Evolutionary conservation across 73 alveolate species (phyloP), one percentile per base, ranked within the genome.

Genomic region (Paramecium caudatum): DNA sequence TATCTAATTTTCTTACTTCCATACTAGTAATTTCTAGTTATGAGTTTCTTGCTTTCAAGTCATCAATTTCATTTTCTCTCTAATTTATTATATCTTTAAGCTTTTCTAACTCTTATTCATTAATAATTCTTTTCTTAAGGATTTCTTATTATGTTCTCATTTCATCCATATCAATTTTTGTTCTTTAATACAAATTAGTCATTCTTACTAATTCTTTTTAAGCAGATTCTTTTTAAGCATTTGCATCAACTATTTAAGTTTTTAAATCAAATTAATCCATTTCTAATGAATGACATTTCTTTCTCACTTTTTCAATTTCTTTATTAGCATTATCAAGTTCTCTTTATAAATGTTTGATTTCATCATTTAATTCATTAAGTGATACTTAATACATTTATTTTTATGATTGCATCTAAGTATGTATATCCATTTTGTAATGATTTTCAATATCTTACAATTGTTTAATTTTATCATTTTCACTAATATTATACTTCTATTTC

Each of bases 11-110:
- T 21, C 68, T 16, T 5, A 74, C 65, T 39, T 74, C 88, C 3
- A 74, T 15, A 41, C 88, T 37, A 9, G 43, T 36, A 34, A 36
- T 74, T 74, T 74, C 88, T 74, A 74, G 21, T 74, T 74, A 74
- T 21, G 69, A 12, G 30, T 74, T 74, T 74, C 88, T 74, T 5
- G 15, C 8, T 19, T 74, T 74, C 32, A 74, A 74, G 21, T 74
- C 88, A 74, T 74, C 88, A 15, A 74, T 74, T 45, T 74, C 88
- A 74, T 41, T 74, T 41, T 74, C 88, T 41, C 88, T 37, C 15
- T 3, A 13, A 41, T 27, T 21, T 0, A 74, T 41, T 21, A 41
- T 41, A 19, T 74, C 88, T 45, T 74, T 41, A 1, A 74, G 30
- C 32, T 74, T 74, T 43, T 74, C 62, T 37, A 74, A 15, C 9